Conservation (phyloP, 371 early-diverging fungal species). For the Zancudomyces culisetae region DNA sequence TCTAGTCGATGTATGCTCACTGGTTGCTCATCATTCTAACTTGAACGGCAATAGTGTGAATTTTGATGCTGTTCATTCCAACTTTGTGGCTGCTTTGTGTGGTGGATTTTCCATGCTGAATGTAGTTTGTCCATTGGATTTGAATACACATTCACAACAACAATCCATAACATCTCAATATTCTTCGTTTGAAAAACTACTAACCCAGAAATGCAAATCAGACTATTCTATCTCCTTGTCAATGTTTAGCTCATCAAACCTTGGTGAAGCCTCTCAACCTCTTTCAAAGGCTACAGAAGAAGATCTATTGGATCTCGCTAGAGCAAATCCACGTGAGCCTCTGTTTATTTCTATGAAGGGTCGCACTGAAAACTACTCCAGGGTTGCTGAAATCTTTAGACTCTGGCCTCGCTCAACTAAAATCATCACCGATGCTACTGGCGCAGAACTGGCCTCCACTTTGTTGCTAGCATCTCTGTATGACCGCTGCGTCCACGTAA, state of each 20-base stretch:
- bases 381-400: slow-evolving; percentile 32
- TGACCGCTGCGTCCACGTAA: slow-evolving; percentile 65
- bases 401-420: slow-evolving; percentile 53
- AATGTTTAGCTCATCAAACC: slow-evolving; percentile 47
- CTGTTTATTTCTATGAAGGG: slow-evolving; percentile 28
- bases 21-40: too few relatives aligned
- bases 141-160: slow-evolving; percentile 18
- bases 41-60: background rate
- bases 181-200: too few relatives aligned
- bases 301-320: too few relatives aligned
- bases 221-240: slow-evolving; percentile 68
- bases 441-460: slow-evolving; percentile 71
- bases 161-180: slow-evolving; percentile 28
- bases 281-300: slow-evolving; percentile 21
- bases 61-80: slow-evolving; percentile 18
- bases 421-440: slow-evolving; percentile 64
- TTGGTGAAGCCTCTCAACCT: slow-evolving; percentile 8
- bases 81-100: slow-evolving; percentile 51
- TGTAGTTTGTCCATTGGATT: slow-evolving; percentile 25
- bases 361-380: slow-evolving; percentile 4
- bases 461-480: slow-evolving; percentile 68
- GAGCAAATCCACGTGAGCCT: too few relatives aligned
- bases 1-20: slow-evolving; percentile 55
- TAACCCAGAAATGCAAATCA: too few relatives aligned
- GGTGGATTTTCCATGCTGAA: slow-evolving; percentile 73